Conservation (phyloP, 306 rosid genomes). For the Inga laurina region DNA sequence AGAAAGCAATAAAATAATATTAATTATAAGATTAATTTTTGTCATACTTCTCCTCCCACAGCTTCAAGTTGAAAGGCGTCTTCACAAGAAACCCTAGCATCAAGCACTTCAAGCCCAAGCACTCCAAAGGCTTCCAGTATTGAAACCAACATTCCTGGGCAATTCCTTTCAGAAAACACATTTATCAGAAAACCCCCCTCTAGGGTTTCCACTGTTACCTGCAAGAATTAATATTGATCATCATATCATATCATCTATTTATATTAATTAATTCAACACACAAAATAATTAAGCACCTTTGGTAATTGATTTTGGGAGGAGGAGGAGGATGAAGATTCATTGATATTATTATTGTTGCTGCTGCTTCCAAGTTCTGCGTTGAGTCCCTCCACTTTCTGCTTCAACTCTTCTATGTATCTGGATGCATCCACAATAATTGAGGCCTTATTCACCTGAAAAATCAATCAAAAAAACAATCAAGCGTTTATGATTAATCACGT, state of each 20-base stretch:
- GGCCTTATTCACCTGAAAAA: constrained; percentile 63
- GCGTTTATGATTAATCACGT: background rate
- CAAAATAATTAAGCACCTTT: constrained; percentile 42
- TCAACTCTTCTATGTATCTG: constrained; percentile 69
- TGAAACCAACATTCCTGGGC: constrained; percentile 69
- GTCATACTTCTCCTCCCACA: constrained; percentile 77
- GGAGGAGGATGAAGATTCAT: constrained; percentile 38
- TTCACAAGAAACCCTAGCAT: constrained; percentile 91
- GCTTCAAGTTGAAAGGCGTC: constrained; percentile 82
- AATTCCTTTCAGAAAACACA: constrained; percentile 63
- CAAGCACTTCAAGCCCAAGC: constrained; percentile 79
- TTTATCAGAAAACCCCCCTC: constrained; percentile 71
- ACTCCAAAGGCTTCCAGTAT: constrained; percentile 80
- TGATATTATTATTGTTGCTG: background rate
- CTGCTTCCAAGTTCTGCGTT: constrained; percentile 50
- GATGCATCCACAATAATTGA: constrained; percentile 80
- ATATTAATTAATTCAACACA: background rate
- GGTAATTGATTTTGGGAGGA: constrained; percentile 42
- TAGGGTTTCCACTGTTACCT: constrained; percentile 78
- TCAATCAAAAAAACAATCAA: background rate
- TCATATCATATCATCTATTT: background rate
- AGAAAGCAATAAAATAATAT: background rate
- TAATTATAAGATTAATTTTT: background rate
- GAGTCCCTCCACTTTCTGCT: constrained; percentile 59
- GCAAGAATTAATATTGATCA: constrained; percentile 14